Base-by-base conservation (phyloP, 2,329 filamentous ascomycete species). In the Alternaria incomplexa region DNA sequence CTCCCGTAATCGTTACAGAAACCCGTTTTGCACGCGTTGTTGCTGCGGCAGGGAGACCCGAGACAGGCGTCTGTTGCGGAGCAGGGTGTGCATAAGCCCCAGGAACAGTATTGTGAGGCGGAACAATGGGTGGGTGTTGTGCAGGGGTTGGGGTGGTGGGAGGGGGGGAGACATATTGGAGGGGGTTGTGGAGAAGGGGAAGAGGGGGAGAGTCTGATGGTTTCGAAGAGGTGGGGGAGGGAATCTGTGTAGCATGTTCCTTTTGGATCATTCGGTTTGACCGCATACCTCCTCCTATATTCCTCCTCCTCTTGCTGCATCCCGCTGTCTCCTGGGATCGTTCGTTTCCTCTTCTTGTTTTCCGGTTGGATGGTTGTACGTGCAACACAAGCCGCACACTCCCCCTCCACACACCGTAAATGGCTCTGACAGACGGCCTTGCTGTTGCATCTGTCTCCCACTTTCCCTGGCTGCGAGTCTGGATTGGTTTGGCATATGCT, bases 11-110 rank as follows among this genome's bases (percentile, higher is more conserved):
- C 50, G 20, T 79, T 79, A 36, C 77, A 79, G 50, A 69, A 75
- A 0, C 76, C 76, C 1, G 76, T 78, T 55, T 75, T 77, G 40
- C 77, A 79, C n/a, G 63, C 68, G 30, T 73, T 71, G 40, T 70
- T 73, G 26, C 62, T 71, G 30, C 62, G 69, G 62, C 77, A 79
- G 0, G 51, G 55, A 0, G 64, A 62, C 5, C 76, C 76, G 6
- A 76, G 66, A 53, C 76, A 78, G 1, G 65, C 57, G 20, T 73
- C 72, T 0, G 22, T 47, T 0, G 59, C 6, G 0, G 30, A 57
- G 45, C 77, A 79, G 1, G 63, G 26, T 8, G 63, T 67, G 52
- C 77, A 79, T 1, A 64, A 10, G 2, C 74, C 73, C 74, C 74
- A 77, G 52, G 67, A 64, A 56, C 76, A 78, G 65, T 68, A 77